These are phyloP conservation scores for Nigrograna mackinnonii DNA, from an alignment of 2,329 filamentous ascomycete species.

Conservation along the genomic window DNA sequence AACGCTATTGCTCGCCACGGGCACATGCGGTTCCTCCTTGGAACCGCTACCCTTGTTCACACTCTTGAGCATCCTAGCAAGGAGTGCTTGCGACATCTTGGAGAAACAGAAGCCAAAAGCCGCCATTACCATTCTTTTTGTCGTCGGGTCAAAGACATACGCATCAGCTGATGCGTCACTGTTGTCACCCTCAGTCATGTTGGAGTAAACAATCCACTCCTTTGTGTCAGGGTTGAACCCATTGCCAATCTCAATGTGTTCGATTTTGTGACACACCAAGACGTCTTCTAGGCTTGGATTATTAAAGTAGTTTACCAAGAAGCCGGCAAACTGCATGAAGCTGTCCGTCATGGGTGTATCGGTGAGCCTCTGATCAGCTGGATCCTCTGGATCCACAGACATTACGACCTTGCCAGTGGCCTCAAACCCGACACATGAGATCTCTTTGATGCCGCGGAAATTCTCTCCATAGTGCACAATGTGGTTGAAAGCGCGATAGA, in stretches of 20 bases:
- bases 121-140: slow-evolving; percentile 12
- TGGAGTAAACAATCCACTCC: slow-evolving; percentile 13
- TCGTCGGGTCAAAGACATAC: slow-evolving; percentile 12
- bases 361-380: slow-evolving; percentile 1
- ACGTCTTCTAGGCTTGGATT: slow-evolving; percentile 18
- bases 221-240: slow-evolving; percentile 12
- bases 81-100: slow-evolving; percentile 6
- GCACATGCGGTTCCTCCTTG: too few relatives aligned
- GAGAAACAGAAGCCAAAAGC: slow-evolving; percentile 10
- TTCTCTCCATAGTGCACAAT: slow-evolving; percentile 39
- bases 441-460: slow-evolving; percentile 32
- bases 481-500: slow-evolving; percentile 42
- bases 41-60: not conserved
- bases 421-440: slow-evolving; percentile 3
- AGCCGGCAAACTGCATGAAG: slow-evolving; percentile 41
- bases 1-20: not conserved
- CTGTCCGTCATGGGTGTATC: slow-evolving; percentile 23
- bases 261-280: slow-evolving; percentile 22
- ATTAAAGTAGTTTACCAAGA: slow-evolving; percentile 41
- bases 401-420: slow-evolving; percentile 14
- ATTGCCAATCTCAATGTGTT: slow-evolving; percentile 17
- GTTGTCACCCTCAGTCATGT: slow-evolving; percentile 6
- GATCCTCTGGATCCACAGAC: not conserved
- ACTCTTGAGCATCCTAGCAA: slow-evolving; percentile 4
- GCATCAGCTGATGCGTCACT: slow-evolving; percentile 8